phyloP scores from a whole-genome alignment of 768 basidiomycete genomes.

The Gyrodon lividus region DNA sequence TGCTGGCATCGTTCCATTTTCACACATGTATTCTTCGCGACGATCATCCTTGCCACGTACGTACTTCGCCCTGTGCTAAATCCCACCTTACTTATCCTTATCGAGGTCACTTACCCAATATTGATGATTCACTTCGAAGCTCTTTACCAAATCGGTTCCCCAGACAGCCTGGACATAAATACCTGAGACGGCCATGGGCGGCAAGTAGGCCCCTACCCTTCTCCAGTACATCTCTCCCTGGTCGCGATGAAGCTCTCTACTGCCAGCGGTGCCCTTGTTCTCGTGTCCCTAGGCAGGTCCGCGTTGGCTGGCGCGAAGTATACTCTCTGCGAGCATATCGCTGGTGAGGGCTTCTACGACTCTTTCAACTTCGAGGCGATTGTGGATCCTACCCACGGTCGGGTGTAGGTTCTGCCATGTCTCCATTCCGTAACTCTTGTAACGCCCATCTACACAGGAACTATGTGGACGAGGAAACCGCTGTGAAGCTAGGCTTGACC shows the following conservation, averaged over 20 bases:
- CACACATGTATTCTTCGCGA: too few species aligned
- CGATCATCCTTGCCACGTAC: too few species aligned
- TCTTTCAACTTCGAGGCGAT: constrained; percentile 35
- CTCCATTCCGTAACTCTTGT: background rate
- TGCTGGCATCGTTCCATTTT: too few species aligned
- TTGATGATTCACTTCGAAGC: too few species aligned
- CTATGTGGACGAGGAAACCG: constrained; percentile 32
- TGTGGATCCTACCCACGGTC: constrained; percentile 37
- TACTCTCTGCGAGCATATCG: constrained; percentile 23
- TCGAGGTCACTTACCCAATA: too few species aligned
- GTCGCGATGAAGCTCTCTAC: constrained; percentile 17
- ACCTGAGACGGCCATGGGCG: too few species aligned
- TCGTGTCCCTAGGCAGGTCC: constrained; percentile 12
- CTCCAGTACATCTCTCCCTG: background rate
- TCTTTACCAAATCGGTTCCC: too few species aligned
- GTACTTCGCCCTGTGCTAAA: too few species aligned
- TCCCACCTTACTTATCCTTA: too few species aligned
- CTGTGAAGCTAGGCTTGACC: constrained; percentile 28
- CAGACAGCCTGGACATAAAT: too few species aligned
- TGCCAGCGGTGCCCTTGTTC: constrained; percentile 1
- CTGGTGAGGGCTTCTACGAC: constrained; percentile 31
- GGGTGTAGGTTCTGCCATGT: constrained; percentile 28
- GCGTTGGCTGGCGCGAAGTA: constrained; percentile 26
- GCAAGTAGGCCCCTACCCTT: background rate
- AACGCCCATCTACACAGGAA: constrained; percentile 20